Conservation (phyloP, 2,329 filamentous ascomycete genomes). For the Aspergillus proliferans region DNA sequence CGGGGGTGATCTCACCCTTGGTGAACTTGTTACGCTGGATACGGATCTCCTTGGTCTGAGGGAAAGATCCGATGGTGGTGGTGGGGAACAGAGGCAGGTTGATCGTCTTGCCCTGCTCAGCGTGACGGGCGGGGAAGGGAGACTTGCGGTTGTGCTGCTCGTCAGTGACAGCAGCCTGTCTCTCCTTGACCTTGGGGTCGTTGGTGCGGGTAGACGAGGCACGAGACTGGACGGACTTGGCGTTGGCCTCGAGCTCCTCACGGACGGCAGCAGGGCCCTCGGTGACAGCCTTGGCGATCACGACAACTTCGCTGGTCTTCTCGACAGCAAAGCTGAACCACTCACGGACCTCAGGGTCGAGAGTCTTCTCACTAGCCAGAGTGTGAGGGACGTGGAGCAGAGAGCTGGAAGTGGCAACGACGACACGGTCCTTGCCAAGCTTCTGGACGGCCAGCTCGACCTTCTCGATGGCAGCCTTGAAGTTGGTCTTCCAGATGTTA, state of each 20-base stretch:
- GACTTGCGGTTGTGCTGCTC: slow-evolving; percentile 91
- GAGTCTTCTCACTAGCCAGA: slow-evolving; percentile 96
- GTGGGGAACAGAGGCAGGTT: slow-evolving; percentile 96
- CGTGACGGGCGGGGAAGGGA: slow-evolving; percentile 75
- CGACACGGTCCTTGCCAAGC: slow-evolving; percentile 94
- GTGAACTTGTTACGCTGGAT: slow-evolving; percentile 95
- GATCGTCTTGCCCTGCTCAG: slow-evolving; percentile 84
- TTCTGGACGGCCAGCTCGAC: slow-evolving; percentile 89
- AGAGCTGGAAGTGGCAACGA: slow-evolving; percentile 93
- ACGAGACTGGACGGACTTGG: slow-evolving; percentile 85
- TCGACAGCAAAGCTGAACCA: slow-evolving; percentile 98
- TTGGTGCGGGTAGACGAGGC: slow-evolving; percentile 92
- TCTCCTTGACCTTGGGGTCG: slow-evolving; percentile 93
- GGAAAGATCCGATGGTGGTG: slow-evolving; percentile 98
- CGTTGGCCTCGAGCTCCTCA: slow-evolving; percentile 90
- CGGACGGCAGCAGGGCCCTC: slow-evolving; percentile 82
- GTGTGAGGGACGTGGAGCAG: slow-evolving; percentile 98
- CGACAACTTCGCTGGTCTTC: slow-evolving; percentile 84
- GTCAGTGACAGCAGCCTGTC: slow-evolving; percentile 77
- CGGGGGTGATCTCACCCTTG: slow-evolving; percentile 90
- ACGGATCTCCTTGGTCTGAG: slow-evolving; percentile 98
- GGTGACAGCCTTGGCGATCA: slow-evolving; percentile 95
- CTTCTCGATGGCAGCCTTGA: slow-evolving; percentile 86
- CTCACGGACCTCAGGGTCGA: slow-evolving; percentile 84
- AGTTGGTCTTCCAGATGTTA: slow-evolving; percentile 99